Conservation (phyloP, 768 basidiomycete genomes). For the Leucosporidium creatinivorum region DNA sequence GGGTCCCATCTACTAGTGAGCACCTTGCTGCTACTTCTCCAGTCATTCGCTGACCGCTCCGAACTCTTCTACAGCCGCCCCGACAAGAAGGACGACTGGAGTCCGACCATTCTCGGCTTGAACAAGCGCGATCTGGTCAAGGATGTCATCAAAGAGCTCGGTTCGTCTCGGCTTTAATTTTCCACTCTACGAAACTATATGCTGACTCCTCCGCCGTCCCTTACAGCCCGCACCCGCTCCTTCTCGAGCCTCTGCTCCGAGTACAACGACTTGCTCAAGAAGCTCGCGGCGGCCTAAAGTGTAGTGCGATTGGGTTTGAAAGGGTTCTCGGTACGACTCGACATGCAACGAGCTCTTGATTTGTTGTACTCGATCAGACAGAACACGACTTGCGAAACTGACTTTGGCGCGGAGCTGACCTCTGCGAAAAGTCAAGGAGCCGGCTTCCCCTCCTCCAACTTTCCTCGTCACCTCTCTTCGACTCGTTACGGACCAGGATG, state of each 20-base stretch:
- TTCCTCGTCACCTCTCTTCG: too few relatives aligned
- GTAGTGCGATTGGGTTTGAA: too few relatives aligned
- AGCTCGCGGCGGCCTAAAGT: neutral
- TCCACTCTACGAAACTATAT: neutral
- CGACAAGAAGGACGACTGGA: conserved; percentile 61
- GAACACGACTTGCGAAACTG: too few relatives aligned
- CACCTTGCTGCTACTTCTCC: conserved; percentile 1
- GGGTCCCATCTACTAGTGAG: conserved; percentile 83
- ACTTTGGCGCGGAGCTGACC: too few relatives aligned
- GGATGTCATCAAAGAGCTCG: conserved; percentile 69
- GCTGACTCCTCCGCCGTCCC: neutral
- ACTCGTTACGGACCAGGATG: neutral
- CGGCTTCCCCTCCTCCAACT: too few relatives aligned
- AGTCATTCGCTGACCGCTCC: neutral
- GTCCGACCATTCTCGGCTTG: conserved; percentile 60
- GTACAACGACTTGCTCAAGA: conserved; percentile 66
- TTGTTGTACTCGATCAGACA: too few relatives aligned
- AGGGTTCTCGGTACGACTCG: too few relatives aligned
- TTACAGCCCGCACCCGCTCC: conserved; percentile 63
- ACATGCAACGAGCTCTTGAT: too few relatives aligned
- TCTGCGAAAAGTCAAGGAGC: too few relatives aligned
- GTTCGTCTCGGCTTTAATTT: neutral
- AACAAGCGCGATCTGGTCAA: conserved; percentile 72
- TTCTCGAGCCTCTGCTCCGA: conserved; percentile 65
- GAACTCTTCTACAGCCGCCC: conserved; percentile 53